Conservation (phyloP, 2,329 filamentous ascomycete species). For the Verticillium nubilum region DNA sequence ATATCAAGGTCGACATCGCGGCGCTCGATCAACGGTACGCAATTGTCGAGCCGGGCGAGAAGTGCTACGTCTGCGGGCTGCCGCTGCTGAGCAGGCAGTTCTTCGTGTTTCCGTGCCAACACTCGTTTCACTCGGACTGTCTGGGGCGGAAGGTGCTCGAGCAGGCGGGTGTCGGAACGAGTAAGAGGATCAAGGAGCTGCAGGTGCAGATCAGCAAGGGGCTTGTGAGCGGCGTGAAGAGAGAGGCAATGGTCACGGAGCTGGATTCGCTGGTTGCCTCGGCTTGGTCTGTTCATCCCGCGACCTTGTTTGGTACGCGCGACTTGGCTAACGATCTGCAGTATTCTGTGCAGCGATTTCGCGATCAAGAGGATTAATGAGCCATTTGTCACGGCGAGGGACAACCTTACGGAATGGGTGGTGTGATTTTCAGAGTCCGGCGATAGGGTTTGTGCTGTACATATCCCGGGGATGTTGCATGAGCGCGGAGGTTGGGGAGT, state of each 20-base stretch:
- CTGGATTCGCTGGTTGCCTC: slow-evolving; percentile 88
- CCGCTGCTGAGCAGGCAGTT: slow-evolving; percentile 88
- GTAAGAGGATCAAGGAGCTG: slow-evolving; percentile 76
- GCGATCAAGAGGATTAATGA: slow-evolving; percentile 93
- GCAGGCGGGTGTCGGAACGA: slow-evolving; percentile 69
- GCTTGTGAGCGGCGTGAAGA: slow-evolving; percentile 60
- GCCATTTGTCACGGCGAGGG: slow-evolving; percentile 72
- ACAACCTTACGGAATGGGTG: slow-evolving; percentile 78
- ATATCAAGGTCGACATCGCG: slow-evolving; percentile 87
- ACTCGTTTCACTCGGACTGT: slow-evolving; percentile 95
- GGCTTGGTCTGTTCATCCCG: slow-evolving; percentile 61
- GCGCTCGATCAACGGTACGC: slow-evolving; percentile 85
- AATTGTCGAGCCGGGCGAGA: slow-evolving; percentile 93
- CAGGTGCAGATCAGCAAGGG: slow-evolving; percentile 80
- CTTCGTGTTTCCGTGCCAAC: slow-evolving; percentile 97
- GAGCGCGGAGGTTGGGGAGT: background rate
- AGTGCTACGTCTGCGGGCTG: slow-evolving; percentile 82
- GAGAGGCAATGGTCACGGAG: slow-evolving; percentile 81
- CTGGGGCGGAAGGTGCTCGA: slow-evolving; percentile 81
- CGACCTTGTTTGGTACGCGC: background rate
- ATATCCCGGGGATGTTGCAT: background rate
- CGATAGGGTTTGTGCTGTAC: background rate
- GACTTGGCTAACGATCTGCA: slow-evolving; percentile 29
- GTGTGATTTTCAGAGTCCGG: slow-evolving; percentile 31
- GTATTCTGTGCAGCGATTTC: slow-evolving; percentile 90